Conservation (phyloP, 2,329 filamentous ascomycete genomes). For the Alternaria solani region DNA sequence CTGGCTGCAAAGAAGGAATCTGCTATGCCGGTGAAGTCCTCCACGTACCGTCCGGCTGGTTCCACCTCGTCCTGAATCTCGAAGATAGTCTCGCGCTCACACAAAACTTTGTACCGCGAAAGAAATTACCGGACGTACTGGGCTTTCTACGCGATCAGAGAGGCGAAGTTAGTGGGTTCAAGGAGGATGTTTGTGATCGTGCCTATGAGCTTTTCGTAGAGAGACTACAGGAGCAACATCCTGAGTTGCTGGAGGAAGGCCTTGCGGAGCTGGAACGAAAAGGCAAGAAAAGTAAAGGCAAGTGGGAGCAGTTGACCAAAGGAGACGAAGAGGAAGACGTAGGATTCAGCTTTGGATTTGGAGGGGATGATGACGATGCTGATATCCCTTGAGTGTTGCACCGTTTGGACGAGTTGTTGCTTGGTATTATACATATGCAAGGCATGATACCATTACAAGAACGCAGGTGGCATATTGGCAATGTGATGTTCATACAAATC, state of each 20-base stretch:
- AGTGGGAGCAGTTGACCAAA: slow-evolving; percentile 83
- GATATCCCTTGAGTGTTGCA: slow-evolving; percentile 40
- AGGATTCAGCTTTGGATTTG: slow-evolving; percentile 69
- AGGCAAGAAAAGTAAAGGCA: slow-evolving; percentile 71
- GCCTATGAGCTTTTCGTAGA: slow-evolving; percentile 75
- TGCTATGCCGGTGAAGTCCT: slow-evolving; percentile 85
- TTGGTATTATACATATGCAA: neutral
- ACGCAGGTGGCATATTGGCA: neutral
- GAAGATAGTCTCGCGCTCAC: slow-evolving; percentile 87
- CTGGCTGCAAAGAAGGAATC: slow-evolving; percentile 84
- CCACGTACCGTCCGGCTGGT: slow-evolving; percentile 95
- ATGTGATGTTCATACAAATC: neutral
- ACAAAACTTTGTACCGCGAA: slow-evolving; percentile 89
- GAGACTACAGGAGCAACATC: slow-evolving; percentile 68
- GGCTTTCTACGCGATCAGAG: slow-evolving; percentile 82
- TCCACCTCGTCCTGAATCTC: slow-evolving; percentile 93
- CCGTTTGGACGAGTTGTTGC: neutral
- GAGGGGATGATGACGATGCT: slow-evolving; percentile 61
- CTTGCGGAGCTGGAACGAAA: slow-evolving; percentile 71
- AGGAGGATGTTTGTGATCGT: slow-evolving; percentile 72
- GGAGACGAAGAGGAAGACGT: slow-evolving; percentile 54
- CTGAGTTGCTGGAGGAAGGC: slow-evolving; percentile 70
- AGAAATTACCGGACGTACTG: slow-evolving; percentile 77
- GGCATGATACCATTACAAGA: neutral
- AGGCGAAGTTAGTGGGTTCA: slow-evolving; percentile 88